These are phyloP conservation scores for Hypoxylon sp. DNA, from an alignment of 2,329 filamentous ascomycete genomes.

Conservation along the genomic window DNA sequence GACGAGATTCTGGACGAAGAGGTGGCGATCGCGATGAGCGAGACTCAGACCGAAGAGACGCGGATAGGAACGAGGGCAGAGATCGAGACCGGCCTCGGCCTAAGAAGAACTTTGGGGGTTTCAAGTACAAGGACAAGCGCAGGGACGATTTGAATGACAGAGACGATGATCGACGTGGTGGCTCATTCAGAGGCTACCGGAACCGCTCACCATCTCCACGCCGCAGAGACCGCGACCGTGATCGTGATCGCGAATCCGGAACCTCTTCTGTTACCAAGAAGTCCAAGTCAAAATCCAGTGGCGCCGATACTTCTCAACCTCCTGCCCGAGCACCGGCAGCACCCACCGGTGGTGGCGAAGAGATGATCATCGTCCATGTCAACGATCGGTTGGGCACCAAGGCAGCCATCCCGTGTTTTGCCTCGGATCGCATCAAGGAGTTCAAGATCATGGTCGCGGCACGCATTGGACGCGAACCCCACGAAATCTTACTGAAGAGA, in stretches of 20 bases:
- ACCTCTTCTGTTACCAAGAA: slow-evolving; percentile 44
- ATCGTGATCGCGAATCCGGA: slow-evolving; percentile 53
- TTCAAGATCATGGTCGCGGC: slow-evolving; percentile 95
- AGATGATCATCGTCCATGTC: slow-evolving; percentile 94
- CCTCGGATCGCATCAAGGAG: slow-evolving; percentile 83
- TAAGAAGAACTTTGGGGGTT: slow-evolving; percentile 60
- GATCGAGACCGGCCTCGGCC: slow-evolving; percentile 46
- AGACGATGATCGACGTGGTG: slow-evolving; percentile 54
- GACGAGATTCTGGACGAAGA: slow-evolving; percentile 20
- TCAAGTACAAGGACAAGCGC: slow-evolving; percentile 70
- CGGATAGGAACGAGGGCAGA: slow-evolving; percentile 29
- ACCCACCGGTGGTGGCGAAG: slow-evolving; percentile 64
- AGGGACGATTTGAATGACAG: slow-evolving; percentile 61
- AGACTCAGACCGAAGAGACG: slow-evolving; percentile 24
- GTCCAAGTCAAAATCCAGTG: slow-evolving; percentile 49
- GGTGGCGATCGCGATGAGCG: slow-evolving; percentile 20
- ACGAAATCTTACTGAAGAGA: slow-evolving; percentile 91
- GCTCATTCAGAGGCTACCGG: slow-evolving; percentile 66
- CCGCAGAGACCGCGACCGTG: slow-evolving; percentile 54
- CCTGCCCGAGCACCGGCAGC: slow-evolving; percentile 49
- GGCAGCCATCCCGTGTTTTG: slow-evolving; percentile 89
- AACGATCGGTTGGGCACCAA: slow-evolving; percentile 98
- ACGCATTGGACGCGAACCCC: slow-evolving; percentile 86
- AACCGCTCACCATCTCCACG: slow-evolving; percentile 56
- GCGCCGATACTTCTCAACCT: slow-evolving; percentile 52